These are phyloP conservation scores for Elymus sibiricus DNA, from an alignment of 176 grass and related monocot genomes.

Conservation along the genomic window DNA sequence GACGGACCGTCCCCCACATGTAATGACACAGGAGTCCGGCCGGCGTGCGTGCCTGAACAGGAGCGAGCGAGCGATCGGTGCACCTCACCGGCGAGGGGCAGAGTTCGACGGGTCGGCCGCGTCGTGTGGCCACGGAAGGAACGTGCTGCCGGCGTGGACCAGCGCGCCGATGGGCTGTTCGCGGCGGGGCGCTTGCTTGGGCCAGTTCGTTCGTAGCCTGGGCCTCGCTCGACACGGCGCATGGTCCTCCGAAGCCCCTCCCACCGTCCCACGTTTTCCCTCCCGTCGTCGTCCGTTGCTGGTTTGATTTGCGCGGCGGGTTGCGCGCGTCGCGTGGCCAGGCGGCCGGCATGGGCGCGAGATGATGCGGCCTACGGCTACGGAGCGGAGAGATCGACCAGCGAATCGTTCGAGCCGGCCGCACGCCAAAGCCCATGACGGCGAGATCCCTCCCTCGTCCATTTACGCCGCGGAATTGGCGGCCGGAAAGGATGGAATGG, in stretches of 20 bases:
- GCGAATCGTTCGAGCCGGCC: not conserved
- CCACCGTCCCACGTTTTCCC: not conserved
- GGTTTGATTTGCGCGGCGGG: too few relatives aligned
- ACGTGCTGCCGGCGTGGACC: not conserved
- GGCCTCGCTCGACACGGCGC: not conserved
- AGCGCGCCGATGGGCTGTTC: not conserved
- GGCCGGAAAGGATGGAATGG: not conserved
- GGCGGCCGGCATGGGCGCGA: not conserved
- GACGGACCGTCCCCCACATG: not conserved
- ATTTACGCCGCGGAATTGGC: not conserved
- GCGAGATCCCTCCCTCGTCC: slow-evolving; percentile 5
- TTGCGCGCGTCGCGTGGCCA: not conserved
- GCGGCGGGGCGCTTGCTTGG: not conserved
- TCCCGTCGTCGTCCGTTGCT: too few relatives aligned
- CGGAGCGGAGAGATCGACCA: too few relatives aligned
- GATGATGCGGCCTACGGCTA: not conserved
- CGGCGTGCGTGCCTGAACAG: not conserved
- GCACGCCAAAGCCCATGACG: not conserved
- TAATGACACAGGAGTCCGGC: not conserved
- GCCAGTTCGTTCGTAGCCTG: not conserved
- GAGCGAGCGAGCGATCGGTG: not conserved
- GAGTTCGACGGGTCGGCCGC: not conserved
- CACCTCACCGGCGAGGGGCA: not conserved
- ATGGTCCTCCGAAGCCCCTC: not conserved
- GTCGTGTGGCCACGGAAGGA: not conserved